These are phyloP conservation scores for Gymnopilus junonius DNA, from an alignment of 768 basidiomycete species.

Conservation along the genomic window DNA sequence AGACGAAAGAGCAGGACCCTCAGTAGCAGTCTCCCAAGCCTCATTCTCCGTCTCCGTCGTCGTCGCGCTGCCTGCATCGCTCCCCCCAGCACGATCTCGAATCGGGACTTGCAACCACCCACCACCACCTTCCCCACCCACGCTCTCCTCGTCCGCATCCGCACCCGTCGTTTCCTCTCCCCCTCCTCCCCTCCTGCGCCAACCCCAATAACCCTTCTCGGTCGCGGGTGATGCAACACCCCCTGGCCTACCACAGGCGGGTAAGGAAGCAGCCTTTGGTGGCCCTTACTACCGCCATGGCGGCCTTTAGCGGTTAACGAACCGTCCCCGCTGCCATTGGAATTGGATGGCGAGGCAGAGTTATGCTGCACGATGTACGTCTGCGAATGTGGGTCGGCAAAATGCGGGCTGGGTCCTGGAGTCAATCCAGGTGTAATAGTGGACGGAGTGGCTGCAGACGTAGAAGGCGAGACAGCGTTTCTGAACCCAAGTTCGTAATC, in stretches of 20 bases:
- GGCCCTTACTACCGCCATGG: background rate
- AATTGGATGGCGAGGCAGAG: conserved; percentile 7
- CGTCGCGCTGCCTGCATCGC: background rate
- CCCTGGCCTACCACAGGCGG: conserved; percentile 26
- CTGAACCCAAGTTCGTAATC: conserved; percentile 25
- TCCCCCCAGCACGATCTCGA: background rate
- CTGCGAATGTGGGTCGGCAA: conserved; percentile 19
- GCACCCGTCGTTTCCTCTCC: too few relatives aligned
- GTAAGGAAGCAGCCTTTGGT: conserved; percentile 23
- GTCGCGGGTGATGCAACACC: conserved; percentile 27
- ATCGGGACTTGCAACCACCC: background rate
- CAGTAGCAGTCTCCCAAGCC: conserved; percentile 11
- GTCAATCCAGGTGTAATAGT: too few relatives aligned
- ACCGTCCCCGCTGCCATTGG: too few relatives aligned
- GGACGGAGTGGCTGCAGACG: background rate
- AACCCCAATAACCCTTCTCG: conserved; percentile 23
- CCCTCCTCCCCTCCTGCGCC: conserved; percentile 10
- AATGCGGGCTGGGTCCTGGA: conserved; percentile 4
- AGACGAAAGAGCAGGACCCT: background rate
- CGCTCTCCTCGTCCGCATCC: background rate
- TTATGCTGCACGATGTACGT: conserved; percentile 23
- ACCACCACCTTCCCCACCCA: background rate
- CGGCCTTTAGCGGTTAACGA: background rate
- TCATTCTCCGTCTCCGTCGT: conserved; percentile 9
- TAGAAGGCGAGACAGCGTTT: background rate